Conservation (phyloP, 345 rosid species). For the Cardamine occulta region DNA sequence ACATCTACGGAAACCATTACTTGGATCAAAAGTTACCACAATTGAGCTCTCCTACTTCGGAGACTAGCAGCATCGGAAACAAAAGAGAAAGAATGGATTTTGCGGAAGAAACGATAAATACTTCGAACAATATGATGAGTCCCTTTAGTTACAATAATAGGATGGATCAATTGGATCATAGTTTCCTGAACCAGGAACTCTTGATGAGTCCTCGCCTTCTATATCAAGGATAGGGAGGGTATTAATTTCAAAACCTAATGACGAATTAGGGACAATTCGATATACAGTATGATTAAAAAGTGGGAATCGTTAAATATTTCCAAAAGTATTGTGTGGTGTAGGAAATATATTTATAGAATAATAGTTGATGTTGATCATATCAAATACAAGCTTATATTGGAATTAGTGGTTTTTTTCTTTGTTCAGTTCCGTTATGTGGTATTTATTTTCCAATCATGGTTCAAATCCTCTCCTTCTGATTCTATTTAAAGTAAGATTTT, state of each 20-base stretch:
- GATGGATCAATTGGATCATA: constrained; percentile 47
- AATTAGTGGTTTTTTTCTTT: no score
- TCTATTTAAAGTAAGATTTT: background rate
- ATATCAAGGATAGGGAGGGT: constrained; percentile 51
- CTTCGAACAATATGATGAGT: constrained; percentile 53
- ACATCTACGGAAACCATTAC: constrained; percentile 38
- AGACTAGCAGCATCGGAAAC: constrained; percentile 45
- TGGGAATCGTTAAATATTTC: constrained; percentile 28
- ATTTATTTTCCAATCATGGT: background rate
- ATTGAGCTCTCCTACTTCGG: constrained; percentile 50
- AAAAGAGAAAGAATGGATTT: constrained; percentile 56
- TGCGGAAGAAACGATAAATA: constrained; percentile 49
- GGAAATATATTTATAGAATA: constrained; percentile 15
- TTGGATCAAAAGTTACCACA: constrained; percentile 61
- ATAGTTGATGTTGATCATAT: constrained; percentile 18
- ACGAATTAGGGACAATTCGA: constrained; percentile 29
- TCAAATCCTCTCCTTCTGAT: background rate
- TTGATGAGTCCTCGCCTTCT: constrained; percentile 59
- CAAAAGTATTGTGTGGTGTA: constrained; percentile 20
- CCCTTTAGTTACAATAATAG: constrained; percentile 56
- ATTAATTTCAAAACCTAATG: constrained; percentile 21
- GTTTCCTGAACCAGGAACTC: constrained; percentile 55
- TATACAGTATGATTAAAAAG: constrained; percentile 24
- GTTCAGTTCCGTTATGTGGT: no score
- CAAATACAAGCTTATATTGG: constrained; percentile 12